phyloP scores from a whole-genome alignment of 192 early-diverging fungal species.

The Phycomyces blakesleeanus region DNA sequence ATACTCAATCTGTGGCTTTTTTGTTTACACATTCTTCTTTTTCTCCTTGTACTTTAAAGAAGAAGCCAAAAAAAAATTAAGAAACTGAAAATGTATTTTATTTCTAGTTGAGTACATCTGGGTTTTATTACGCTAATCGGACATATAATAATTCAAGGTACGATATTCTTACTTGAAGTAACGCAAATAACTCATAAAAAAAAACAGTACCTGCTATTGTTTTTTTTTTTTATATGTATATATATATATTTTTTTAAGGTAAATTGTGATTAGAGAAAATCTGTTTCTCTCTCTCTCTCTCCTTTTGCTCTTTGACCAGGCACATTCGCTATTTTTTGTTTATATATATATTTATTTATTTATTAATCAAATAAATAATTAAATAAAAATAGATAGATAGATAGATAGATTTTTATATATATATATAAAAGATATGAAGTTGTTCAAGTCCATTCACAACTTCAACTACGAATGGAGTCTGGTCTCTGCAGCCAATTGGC shows the following conservation, averaged over 20 bases:
- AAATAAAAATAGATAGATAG: slow-evolving; percentile 3
- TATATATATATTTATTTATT: no score
- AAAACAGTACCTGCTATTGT: background rate
- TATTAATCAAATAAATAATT: background rate
- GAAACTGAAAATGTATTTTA: no score
- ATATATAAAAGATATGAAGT: slow-evolving; percentile 57
- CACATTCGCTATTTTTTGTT: background rate
- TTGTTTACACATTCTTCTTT: no score
- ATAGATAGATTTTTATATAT: no score
- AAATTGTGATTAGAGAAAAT: background rate
- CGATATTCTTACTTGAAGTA: no score
- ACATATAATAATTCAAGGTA: no score
- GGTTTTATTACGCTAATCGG: no score
- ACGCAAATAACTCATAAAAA: background rate
- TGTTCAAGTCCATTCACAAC: slow-evolving; percentile 74
- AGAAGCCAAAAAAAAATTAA: no score
- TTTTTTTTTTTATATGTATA: slow-evolving; percentile 8
- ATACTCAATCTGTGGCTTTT: no score
- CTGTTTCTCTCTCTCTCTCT: background rate
- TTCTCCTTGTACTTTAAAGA: no score
- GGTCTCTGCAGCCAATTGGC: slow-evolving; percentile 84
- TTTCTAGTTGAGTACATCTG: no score
- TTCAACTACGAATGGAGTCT: slow-evolving; percentile 80
- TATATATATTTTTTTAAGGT: no score
- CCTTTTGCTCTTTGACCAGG: background rate